Conservation (phyloP, 139 green algal genomes). For the Chlorella vulgaris region DNA sequence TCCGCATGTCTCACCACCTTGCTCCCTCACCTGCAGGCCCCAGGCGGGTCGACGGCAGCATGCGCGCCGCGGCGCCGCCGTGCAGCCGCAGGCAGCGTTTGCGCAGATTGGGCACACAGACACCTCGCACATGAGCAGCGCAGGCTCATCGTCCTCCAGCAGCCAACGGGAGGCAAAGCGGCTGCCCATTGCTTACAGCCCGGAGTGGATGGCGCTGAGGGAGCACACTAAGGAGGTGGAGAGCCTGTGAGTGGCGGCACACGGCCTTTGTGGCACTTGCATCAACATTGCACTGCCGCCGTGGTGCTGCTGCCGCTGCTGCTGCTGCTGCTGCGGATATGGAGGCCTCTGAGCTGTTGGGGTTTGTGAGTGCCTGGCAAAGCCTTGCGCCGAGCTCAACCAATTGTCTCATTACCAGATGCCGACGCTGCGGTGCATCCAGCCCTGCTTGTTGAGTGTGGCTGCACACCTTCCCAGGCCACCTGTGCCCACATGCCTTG, state of each 20-base stretch:
- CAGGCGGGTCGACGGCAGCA: background rate
- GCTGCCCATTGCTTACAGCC: conserved; percentile 64
- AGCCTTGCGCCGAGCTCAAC: no score
- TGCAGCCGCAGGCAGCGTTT: background rate
- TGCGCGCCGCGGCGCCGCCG: background rate
- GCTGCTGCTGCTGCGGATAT: no score
- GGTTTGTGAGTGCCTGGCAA: no score
- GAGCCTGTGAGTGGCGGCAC: conserved; percentile 62
- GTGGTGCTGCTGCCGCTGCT: no score
- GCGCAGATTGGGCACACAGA: conserved; percentile 17
- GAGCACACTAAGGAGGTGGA: conserved; percentile 86
- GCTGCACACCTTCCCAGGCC: no score
- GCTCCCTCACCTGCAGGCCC: conserved; percentile 1
- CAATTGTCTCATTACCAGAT: no score
- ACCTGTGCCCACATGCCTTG: no score
- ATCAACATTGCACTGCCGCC: no score
- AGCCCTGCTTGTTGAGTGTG: no score
- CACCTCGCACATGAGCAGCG: conserved; percentile 14
- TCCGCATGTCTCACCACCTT: background rate
- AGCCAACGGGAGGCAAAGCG: background rate
- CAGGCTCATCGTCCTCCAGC: background rate
- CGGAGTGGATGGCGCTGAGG: conserved; percentile 80
- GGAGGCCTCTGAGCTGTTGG: no score
- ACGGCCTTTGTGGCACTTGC: no score
- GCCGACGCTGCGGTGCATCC: no score